phyloP scores from a whole-genome alignment of 2,329 filamentous ascomycete species.

The Tolypocladium guangdongense region DNA sequence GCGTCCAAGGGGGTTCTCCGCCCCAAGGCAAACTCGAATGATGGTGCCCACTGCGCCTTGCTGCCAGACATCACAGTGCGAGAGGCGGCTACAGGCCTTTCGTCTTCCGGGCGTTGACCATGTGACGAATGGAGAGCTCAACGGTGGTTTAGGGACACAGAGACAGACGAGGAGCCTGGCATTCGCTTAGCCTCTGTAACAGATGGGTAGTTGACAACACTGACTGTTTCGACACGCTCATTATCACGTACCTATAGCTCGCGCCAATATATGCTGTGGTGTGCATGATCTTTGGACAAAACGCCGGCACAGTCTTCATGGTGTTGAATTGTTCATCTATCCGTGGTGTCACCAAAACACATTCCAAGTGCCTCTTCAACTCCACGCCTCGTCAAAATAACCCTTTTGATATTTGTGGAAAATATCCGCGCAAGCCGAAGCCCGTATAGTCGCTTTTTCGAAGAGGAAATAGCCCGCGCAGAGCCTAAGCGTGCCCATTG shows the following conservation, averaged over 20 bases:
- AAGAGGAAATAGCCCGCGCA: neutral
- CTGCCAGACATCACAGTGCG: neutral
- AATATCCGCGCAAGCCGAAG: neutral
- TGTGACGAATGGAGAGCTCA: neutral
- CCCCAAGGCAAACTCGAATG: neutral
- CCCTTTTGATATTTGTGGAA: neutral
- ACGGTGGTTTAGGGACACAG: neutral
- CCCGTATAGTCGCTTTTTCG: neutral
- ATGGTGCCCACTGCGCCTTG: neutral
- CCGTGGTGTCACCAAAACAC: neutral
- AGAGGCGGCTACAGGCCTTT: neutral
- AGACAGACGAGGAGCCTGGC: neutral
- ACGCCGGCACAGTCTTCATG: neutral
- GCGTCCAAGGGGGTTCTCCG: neutral
- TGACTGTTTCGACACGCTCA: neutral
- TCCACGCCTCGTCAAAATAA: neutral
- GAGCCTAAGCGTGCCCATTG: constrained; percentile 8
- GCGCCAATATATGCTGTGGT: neutral
- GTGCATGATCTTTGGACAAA: neutral
- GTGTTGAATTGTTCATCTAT: neutral
- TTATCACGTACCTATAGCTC: too few species aligned
- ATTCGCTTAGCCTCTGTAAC: neutral
- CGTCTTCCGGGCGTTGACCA: too few species aligned
- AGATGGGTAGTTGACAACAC: neutral
- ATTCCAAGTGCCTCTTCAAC: neutral